Base-by-base conservation (phyloP, 768 basidiomycete genomes). In the Rossbeevera mucosa region DNA sequence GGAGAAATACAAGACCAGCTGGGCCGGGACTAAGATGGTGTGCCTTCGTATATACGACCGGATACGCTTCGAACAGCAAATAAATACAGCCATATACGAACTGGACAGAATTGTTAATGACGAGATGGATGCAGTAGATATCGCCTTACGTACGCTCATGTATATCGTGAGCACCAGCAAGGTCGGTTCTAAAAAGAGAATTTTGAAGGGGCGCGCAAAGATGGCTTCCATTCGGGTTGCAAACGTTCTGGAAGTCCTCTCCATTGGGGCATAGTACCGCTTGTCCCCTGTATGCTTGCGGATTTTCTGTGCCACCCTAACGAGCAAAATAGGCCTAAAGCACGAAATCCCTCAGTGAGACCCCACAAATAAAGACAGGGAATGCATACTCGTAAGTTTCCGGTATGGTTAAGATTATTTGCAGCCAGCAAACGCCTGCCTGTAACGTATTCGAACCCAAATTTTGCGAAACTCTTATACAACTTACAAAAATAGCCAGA, bases 101-200 rank as follows among this genome's bases (percentile, higher is more conserved):
- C 79, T 81, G 52, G 24, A 22, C 30, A 48, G 50, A 47, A 38
- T 18, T 52, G 18, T 57, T 51, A 31, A 41, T 49, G 5, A 59
- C 22, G 20, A 43, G 26, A 47, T n/a, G 44, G 28, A 42, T 12
- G 16, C 16, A 25, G 36, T 38, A 33, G 5, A 28, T 50, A 43
- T 47, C 8, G 16, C 38, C 22, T 24, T 24, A 70, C 76, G 56
- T 57, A 81, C 79, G 50, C 80, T 81, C 71, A 84, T 77, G 68
- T 87, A 88, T 5, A 78, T 26, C 0, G 81, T 81, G n/a, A 81
- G 69, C 3, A 78, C 74, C 4, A 87, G 65, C n/a, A 88, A 65
- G 72, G 86, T 84, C 0, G 83, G 82, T 62, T 89, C 88, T 21
- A 65, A 73, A 55, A 81, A 75, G 22, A 90, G 74, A 38, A 91